Base-by-base conservation (phyloP, 2,329 filamentous ascomycete genomes). In the Fusarium subglutinans region DNA sequence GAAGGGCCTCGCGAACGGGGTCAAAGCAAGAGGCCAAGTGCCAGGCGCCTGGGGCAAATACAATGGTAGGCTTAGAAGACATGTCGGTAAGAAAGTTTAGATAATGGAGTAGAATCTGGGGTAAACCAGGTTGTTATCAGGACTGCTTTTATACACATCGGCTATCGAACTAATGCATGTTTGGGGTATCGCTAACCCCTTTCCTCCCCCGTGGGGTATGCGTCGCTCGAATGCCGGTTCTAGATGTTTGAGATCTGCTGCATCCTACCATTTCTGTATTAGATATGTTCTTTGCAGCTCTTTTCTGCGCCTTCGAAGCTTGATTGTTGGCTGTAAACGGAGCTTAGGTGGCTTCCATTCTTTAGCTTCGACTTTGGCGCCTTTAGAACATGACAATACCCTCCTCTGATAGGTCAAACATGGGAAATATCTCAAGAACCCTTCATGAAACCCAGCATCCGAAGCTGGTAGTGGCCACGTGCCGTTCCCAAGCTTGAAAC, bases 11-110 rank as follows among this genome's bases (percentile, higher is more conserved):
- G 17, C 78, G 78, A 5, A 83, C 72, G 5, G 70, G 63, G 37
- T 80, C 70, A 57, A 80, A 85, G 62, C 77, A 73, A 33, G 66
- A 61, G 6, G 83, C 78, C 2, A 69, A 71, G 57, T 84, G 76
- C 82, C 83, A 85, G 20, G 83, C 83, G 20, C 84, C 84, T 0
- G 82, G 82, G 17, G 80, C 80, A 55, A 85, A 80, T 22, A 86
- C 76, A 24, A 85, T 77, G 28, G 50, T 74, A 20, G 74, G 72
- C 4, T 75, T 68, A 15, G 62, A 26, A 45, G 33, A 61, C 17
- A 56, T 38, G 20, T 38, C 13, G 24, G 12, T 17, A n/a, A 28
- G 18, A 65, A 22, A 7, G 14, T 35, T 55, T 20, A 43, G 33
- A 38, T 51, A 18, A 30, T 28, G 43, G 14, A 59, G 38, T 10